These are phyloP conservation scores for Teratosphaeriaceae sp. DNA, from an alignment of 2,329 filamentous ascomycete genomes.

Conservation along the genomic window DNA sequence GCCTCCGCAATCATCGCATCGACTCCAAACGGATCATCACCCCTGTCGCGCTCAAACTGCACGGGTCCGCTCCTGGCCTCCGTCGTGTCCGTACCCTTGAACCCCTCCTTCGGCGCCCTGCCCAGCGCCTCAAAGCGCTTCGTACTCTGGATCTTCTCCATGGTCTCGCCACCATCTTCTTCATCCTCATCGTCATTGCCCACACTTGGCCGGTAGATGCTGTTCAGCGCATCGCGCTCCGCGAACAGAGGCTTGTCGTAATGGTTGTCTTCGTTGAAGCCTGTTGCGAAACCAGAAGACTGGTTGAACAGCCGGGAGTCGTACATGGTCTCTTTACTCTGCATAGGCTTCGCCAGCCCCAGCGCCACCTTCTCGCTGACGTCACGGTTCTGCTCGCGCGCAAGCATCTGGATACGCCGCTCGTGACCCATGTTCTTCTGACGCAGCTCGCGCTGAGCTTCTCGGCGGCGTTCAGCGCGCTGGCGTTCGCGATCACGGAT, in stretches of 20 bases:
- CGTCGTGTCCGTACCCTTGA: conserved; percentile 76
- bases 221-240: conserved; percentile 88
- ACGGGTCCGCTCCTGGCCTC: conserved; percentile 88
- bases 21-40: conserved; percentile 81
- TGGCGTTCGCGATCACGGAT: conserved; percentile 65
- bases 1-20: conserved; percentile 87
- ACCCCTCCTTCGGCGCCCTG: conserved; percentile 67
- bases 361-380: conserved; percentile 96
- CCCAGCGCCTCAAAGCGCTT: conserved; percentile 86
- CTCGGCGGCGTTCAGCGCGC: conserved; percentile 68
- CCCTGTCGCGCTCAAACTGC: conserved; percentile 84
- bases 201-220: conserved; percentile 79
- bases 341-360: conserved; percentile 88
- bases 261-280: conserved; percentile 94
- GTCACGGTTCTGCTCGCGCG: conserved; percentile 90
- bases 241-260: conserved; percentile 98
- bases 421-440: conserved; percentile 96
- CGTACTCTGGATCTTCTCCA: conserved; percentile 80
- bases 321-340: conserved; percentile 91
- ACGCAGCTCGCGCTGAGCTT: conserved; percentile 82
- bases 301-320: conserved; percentile 95
- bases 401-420: conserved; percentile 84
- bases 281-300: conserved; percentile 75
- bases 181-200: conserved; percentile 67
- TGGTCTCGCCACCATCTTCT: conserved; percentile 70